A percentile compares a stretch with the other conserved stretches of the same genome.
These are phyloP conservation scores for Rhodotorula sp. DNA, from an alignment of 1,284 basidiomycete genomes.

Conservation along the genomic window DNA sequence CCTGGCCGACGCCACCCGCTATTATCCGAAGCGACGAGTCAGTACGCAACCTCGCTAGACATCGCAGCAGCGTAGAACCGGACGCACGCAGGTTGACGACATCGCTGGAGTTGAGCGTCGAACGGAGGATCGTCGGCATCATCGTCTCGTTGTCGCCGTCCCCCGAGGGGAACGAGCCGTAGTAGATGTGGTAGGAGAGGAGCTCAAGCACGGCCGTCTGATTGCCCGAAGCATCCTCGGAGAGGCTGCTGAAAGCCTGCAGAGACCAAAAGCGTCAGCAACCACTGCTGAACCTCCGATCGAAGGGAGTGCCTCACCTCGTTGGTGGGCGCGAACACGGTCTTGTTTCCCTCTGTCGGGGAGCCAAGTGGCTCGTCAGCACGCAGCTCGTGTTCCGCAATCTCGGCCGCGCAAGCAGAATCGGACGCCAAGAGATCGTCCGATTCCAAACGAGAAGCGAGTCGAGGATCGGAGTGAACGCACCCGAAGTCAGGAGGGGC, in stretches of 20 bases:
- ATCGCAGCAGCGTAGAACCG: neutral
- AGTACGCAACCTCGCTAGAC: neutral
- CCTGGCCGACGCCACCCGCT: slow-evolving; percentile 24
- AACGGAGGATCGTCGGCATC: slow-evolving; percentile 36
- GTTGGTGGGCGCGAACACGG: slow-evolving; percentile 40
- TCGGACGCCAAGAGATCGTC: neutral
- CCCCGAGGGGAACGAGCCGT: slow-evolving; percentile 11
- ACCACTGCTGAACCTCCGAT: too few relatives aligned
- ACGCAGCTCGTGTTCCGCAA: neutral
- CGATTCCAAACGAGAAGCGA: neutral
- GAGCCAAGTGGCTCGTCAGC: too few relatives aligned
- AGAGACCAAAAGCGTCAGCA: neutral
- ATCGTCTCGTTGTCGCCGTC: neutral
- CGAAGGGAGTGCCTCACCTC: neutral
- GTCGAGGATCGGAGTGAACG: neutral
- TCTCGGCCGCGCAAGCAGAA: neutral
- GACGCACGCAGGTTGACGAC: slow-evolving; percentile 29
- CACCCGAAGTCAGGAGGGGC: slow-evolving; percentile 11
- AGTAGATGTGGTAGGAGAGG: slow-evolving; percentile 39
- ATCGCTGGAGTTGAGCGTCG: slow-evolving; percentile 22
- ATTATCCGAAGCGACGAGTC: neutral
- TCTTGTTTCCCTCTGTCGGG: slow-evolving; percentile 20
- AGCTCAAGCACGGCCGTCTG: slow-evolving; percentile 25
- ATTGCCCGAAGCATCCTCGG: slow-evolving; percentile 24
- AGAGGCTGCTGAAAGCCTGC: slow-evolving; percentile 28